These are phyloP conservation scores for Ochromonas danica DNA, from an alignment of 108 stramenopile species.

Conservation along the genomic window DNA sequence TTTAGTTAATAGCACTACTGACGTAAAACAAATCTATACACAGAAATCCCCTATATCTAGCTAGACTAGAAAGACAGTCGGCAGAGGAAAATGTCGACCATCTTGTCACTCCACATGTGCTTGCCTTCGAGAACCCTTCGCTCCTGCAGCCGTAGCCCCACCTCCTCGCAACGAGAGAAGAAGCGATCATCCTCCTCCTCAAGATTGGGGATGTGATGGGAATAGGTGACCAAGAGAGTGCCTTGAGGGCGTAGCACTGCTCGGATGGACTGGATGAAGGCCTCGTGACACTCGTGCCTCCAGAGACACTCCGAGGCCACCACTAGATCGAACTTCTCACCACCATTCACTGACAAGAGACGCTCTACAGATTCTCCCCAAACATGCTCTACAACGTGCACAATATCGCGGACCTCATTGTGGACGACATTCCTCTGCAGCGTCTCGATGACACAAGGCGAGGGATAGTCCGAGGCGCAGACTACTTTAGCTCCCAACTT, in stretches of 20 bases:
- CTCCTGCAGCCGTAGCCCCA: not conserved
- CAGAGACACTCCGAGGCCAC: conserved; percentile 12
- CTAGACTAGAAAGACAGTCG: too few relatives aligned
- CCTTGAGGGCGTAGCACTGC: not conserved
- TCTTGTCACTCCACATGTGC: conserved; percentile 23
- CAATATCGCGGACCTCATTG: not conserved
- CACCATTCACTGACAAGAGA: not conserved
- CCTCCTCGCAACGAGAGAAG: not conserved
- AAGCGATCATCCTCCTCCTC: not conserved
- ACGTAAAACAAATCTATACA: too few relatives aligned
- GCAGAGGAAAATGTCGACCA: not conserved
- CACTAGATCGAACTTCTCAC: not conserved
- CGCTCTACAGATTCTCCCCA: not conserved
- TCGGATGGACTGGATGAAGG: not conserved
- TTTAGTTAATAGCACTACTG: too few relatives aligned
- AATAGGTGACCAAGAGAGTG: not conserved
- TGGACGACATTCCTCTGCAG: not conserved
- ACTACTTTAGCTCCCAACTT: not conserved
- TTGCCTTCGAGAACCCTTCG: not conserved
- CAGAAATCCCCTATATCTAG: too few relatives aligned
- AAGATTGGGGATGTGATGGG: conserved; percentile 1
- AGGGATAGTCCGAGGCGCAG: not conserved
- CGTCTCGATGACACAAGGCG: not conserved
- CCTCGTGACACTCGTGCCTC: not conserved
- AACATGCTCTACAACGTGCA: not conserved